Base-by-base conservation (phyloP, 257 asterid genomes). In the Solanum neorickii region DNA sequence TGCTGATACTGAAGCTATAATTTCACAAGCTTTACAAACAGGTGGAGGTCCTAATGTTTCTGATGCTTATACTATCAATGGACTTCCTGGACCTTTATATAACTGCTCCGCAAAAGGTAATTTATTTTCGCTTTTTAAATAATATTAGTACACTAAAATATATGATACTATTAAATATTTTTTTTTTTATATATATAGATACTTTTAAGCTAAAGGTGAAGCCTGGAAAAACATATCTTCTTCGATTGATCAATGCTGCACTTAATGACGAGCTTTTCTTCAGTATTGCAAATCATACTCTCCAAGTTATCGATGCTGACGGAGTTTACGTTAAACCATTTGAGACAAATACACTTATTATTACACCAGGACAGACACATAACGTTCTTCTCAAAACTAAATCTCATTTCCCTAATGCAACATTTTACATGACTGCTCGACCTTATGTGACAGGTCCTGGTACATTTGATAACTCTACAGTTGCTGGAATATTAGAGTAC, bases 41-140 rank as follows among this genome's bases (percentile, higher is more conserved):
- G 95, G 97, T 11, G 95, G 95, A 33, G 95, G 95, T 11, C 95
- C 80, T 16, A 73, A 73, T 35, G 80, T 73, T 39, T 73, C 80
- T 73, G 80, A 73, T 73, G 80, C 80, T 7, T 73, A 73, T 9
- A 73, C 80, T 11, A 73, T 73, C 0, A 73, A 73, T 73, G 80
- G 96, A 10, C 90, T 94, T 82, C 96, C 95, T 0, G 96, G 95
- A 10, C 94, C 90, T 3, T 86, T 92, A 23, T 90, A 94, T 82
- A 94, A 93, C 70, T 94, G 97, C 84, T 94, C 95, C 6, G 83
- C 92, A 41, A 91, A 91, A 90, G 95, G 95, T 94, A 78, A 7
- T 20, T 21, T 33, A 33, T 39, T 74, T 21, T 20, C 4, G 69
- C 62, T 52, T 52, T 52, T 0, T 15, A 11, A 33, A 23, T 66